Evolutionary conservation across 2,329 filamentous ascomycete genomes (phyloP).

Genomic region (Pseudomassariella vexata): DNA sequence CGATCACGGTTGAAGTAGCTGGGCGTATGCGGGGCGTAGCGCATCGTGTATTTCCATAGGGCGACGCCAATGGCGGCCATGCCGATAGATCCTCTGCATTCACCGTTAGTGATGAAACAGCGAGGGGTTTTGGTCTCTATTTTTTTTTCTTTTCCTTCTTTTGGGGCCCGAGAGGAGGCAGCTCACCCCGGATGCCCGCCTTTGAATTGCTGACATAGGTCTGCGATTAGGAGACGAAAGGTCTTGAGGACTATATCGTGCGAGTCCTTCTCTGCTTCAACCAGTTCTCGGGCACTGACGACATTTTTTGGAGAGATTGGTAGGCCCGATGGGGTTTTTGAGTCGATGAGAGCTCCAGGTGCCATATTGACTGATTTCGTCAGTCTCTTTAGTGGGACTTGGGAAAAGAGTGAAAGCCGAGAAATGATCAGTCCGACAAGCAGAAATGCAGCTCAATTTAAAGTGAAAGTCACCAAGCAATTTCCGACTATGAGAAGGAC

Average conservation of each 20-base stretch:
- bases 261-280: constrained; percentile 3
- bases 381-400: no score
- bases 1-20: constrained; percentile 53
- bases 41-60: constrained; percentile 55
- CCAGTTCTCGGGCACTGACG: background rate
- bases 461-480: no score
- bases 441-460: no score
- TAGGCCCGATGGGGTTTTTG: constrained; percentile 2
- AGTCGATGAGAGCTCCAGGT: constrained; percentile 2
- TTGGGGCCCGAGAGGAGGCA: no score
- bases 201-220: constrained; percentile 64
- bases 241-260: constrained; percentile 49
- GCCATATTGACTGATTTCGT: constrained; percentile 1
- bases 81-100: constrained; percentile 19
- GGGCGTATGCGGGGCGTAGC: constrained; percentile 45
- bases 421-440: no score
- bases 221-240: constrained; percentile 59
- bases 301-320: constrained; percentile 2
- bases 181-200: constrained; percentile 62
- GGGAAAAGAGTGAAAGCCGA: no score
- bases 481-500: no score
- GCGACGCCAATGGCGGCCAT: constrained; percentile 31
- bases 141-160: no score
- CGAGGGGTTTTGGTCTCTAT: no score
- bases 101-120: constrained; percentile 2